A percentile compares a stretch with the other conserved stretches of the same genome.
Conservation (phyloP, 371 early-diverging fungal genomes). For the Zopfochytrium polystomum region DNA sequence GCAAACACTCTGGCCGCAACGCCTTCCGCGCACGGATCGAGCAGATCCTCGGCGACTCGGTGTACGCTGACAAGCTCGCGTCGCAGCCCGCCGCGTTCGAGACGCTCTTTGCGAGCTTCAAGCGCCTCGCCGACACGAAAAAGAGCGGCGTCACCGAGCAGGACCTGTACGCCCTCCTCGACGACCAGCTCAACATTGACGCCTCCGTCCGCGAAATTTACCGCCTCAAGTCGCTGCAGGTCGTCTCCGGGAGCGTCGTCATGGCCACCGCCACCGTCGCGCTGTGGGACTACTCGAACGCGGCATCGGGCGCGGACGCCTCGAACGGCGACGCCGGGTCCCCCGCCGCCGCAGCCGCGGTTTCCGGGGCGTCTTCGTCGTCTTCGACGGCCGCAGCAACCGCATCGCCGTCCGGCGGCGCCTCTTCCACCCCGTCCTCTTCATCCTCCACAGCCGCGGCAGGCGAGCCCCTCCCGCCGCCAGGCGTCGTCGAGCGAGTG, state of each 20-base stretch:
- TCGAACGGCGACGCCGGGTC: slow-evolving; percentile 4
- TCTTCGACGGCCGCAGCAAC: too few relatives aligned
- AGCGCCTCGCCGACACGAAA: slow-evolving; percentile 85
- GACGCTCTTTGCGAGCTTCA: slow-evolving; percentile 79
- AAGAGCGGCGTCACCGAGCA: slow-evolving; percentile 81
- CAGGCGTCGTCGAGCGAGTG: slow-evolving; percentile 60
- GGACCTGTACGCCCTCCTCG: slow-evolving; percentile 80
- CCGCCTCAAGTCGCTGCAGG: slow-evolving; percentile 64
- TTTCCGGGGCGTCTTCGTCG: too few relatives aligned
- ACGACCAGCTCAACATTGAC: slow-evolving; percentile 51
- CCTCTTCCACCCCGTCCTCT: too few relatives aligned
- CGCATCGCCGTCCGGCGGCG: too few relatives aligned
- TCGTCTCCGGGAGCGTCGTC: slow-evolving; percentile 66
- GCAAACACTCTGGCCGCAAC: slow-evolving; percentile 94
- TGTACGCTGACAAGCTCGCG: slow-evolving; percentile 56
- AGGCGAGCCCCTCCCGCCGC: slow-evolving; percentile 66
- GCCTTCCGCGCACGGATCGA: slow-evolving; percentile 82
- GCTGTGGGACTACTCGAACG: slow-evolving; percentile 31
- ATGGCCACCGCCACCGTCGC: slow-evolving; percentile 78
- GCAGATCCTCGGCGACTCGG: slow-evolving; percentile 55
- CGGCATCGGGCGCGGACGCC: slow-evolving; percentile 5
- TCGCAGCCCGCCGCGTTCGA: slow-evolving; percentile 63
- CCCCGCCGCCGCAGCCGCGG: slow-evolving; percentile 58
- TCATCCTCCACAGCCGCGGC: slow-evolving; percentile 63
- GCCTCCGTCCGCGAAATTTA: slow-evolving; percentile 48